Evolutionary conservation across 2,329 filamentous ascomycete genomes (phyloP).

Genomic region (Alternaria sp.): DNA sequence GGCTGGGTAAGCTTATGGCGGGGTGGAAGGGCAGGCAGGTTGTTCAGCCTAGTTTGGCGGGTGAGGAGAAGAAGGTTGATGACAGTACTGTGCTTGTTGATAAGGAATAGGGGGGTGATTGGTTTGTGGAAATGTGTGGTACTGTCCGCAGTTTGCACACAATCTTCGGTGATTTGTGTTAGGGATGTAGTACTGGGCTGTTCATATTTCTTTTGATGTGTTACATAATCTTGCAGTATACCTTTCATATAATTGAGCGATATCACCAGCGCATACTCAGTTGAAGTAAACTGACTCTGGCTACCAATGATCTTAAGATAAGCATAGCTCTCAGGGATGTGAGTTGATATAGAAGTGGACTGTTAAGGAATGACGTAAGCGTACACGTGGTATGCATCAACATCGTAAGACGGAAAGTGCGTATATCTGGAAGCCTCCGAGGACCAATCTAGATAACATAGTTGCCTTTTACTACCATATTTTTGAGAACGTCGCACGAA

Average conservation of each 20-base stretch:
- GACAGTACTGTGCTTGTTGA: conserved; percentile 38
- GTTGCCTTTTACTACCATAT: no score
- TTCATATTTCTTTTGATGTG: neutral
- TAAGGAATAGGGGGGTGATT: conserved; percentile 5
- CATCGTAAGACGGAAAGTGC: neutral
- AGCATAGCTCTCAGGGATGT: neutral
- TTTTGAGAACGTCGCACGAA: neutral
- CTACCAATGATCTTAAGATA: no score
- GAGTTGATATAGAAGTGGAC: neutral
- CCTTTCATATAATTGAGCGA: neutral
- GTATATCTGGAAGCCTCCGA: neutral
- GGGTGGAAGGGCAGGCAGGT: conserved; percentile 49
- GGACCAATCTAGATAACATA: no score
- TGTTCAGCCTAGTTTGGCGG: conserved; percentile 42
- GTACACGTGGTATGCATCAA: neutral
- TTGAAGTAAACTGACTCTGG: neutral
- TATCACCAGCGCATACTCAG: neutral
- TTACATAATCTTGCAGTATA: neutral
- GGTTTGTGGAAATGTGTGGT: neutral
- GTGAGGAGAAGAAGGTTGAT: conserved; percentile 26
- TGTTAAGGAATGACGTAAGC: neutral
- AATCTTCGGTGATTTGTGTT: neutral
- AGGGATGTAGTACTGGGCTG: neutral
- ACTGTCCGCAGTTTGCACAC: neutral
- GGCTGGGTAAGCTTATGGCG: conserved; percentile 43